Percentiles rank a stretch among this genome's conserved stretches.
Conservation (phyloP, 2,329 filamentous ascomycete genomes). For the Cladosporium sp. region DNA sequence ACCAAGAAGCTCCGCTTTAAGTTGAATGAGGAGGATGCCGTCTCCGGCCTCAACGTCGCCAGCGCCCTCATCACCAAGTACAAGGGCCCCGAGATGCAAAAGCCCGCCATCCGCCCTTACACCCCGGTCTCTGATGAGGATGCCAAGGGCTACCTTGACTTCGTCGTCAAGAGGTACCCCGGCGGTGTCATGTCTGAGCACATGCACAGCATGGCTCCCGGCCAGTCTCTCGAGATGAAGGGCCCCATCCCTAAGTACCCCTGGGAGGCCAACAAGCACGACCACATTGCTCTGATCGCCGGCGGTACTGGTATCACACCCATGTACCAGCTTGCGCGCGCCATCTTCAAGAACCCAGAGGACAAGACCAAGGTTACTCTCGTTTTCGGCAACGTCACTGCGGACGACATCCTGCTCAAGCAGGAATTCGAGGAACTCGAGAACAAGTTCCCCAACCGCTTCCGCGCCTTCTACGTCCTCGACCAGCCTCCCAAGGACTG, state of each 20-base stretch:
- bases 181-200: constrained; percentile 87
- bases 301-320: constrained; percentile 95
- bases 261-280: constrained; percentile 86
- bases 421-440: constrained; percentile 78
- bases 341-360: constrained; percentile 91
- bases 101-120: constrained; percentile 85
- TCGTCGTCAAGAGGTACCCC: constrained; percentile 88
- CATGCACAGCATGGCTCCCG: constrained; percentile 73
- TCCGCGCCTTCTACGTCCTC: constrained; percentile 90
- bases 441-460: constrained; percentile 90
- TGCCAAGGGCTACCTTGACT: constrained; percentile 71
- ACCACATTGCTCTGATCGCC: constrained; percentile 80
- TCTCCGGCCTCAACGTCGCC: constrained; percentile 74
- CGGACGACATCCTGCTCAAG: constrained; percentile 89
- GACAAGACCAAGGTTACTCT: constrained; percentile 98
- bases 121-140: constrained; percentile 87
- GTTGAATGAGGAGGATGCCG: constrained; percentile 74
- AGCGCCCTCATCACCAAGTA: constrained; percentile 89
- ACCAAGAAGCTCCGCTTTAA: constrained; percentile 88
- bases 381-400: constrained; percentile 81
- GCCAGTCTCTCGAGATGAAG: constrained; percentile 84
- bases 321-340: constrained; percentile 89
- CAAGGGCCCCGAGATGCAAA: constrained; percentile 74
- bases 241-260: constrained; percentile 91
- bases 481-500: constrained; percentile 77